Base-by-base conservation (phyloP, 192 early-diverging fungal species). In the Allomyces arbusculus region DNA sequence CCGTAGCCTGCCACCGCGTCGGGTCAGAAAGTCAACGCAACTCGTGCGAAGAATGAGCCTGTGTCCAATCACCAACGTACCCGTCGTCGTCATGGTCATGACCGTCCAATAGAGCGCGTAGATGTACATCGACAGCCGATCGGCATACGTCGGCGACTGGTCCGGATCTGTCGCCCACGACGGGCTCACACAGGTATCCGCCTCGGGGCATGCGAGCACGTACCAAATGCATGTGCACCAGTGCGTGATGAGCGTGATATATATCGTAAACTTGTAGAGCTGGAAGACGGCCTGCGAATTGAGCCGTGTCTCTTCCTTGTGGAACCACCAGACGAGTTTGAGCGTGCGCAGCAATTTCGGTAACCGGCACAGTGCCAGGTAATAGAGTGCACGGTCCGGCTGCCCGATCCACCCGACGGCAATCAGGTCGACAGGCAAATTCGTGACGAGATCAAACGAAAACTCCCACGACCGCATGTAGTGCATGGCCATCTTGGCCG, bases 41-140 rank as follows among this genome's bases (percentile, higher is more conserved):
- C 1, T 1, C 26, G 26, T 28, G 26, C 26, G 26, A 4, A 28
- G n/a, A n/a, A n/a, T n/a, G n/a, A n/a, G n/a, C n/a, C n/a, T n/a
- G 26, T 28, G 26, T 3, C 1, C 26, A 28, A 28, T n/a, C n/a
- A 28, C 26, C 2, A 28, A 28, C 26, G 66, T 67, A 67, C 66
- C 78, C n/a, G 73, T 70, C 14, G 78, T 78, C 6, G 78, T 80
- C 76, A 78, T 80, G n/a, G 78, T 76, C 7, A 71, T 73, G 20
- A 80, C 78, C 20, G 78, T 75, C 78, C 78, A 79, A 65, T 79
- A 79, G 11, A 77, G 26, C 19, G 68, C 33, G 25, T 63, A 65
- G 7, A 78, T 69, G 66, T 76, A 78, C n/a, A 73, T 43, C 62
- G 71, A 63, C 16, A 58, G 50, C 50, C 50, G 50, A 6, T 58